Conservation (phyloP, 106 monocot genomes). For the Ottelia alismoides region DNA sequence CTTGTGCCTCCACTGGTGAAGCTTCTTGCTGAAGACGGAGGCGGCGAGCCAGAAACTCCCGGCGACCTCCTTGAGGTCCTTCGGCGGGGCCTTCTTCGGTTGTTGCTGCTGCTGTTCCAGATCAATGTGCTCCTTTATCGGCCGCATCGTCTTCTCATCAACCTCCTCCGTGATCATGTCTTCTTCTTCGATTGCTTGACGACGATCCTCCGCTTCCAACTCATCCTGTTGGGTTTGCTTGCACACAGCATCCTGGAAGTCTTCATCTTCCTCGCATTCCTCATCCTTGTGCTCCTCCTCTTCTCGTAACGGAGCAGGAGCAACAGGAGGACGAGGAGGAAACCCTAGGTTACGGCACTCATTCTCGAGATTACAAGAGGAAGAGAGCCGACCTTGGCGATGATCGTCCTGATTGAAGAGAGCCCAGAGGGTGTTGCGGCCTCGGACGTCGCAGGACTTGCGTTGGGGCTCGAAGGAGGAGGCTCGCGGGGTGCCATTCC, state of each 20-base stretch:
- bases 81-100: conserved; percentile 5
- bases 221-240: not conserved
- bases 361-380: no score
- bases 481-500: no score
- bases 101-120: not conserved
- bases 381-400: no score
- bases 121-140: conserved; percentile 20
- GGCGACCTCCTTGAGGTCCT: conserved; percentile 8
- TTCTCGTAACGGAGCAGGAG: not conserved
- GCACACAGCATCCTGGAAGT: conserved; percentile 1
- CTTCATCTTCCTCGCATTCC: not conserved
- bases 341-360: no score
- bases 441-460: no score
- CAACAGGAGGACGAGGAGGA: not conserved
- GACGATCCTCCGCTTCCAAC: no score
- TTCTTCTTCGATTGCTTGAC: not conserved
- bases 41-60: conserved; percentile 10
- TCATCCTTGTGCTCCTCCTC: not conserved
- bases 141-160: not conserved
- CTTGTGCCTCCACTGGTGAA: conserved; percentile 13
- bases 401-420: no score
- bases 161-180: not conserved
- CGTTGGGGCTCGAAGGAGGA: no score
- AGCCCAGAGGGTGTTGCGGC: no score
- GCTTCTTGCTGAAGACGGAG: conserved; percentile 14